Percentiles rank a stretch among this genome's conserved stretches.
These are phyloP conservation scores for Kwoniella sp. DNA, from an alignment of 768 basidiomycete species.

Conservation along the genomic window DNA sequence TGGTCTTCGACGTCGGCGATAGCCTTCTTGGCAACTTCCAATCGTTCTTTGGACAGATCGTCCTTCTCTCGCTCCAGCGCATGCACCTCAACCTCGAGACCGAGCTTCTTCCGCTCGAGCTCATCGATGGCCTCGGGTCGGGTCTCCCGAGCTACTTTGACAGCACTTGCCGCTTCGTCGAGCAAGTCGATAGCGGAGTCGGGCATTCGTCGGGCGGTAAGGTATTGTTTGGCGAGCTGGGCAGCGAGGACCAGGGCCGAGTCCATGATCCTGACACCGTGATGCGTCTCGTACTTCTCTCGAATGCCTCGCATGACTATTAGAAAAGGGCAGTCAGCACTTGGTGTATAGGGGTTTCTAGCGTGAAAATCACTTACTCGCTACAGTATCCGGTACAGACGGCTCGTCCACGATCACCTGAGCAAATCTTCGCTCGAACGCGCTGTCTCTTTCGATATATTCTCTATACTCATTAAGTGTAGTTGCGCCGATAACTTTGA, in stretches of 20 bases:
- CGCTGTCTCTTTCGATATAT: conserved; percentile 65
- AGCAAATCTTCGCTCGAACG: conserved; percentile 86
- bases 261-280: conserved; percentile 82
- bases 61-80: conserved; percentile 93
- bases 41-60: conserved; percentile 77
- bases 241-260: conserved; percentile 85
- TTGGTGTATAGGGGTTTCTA: background rate
- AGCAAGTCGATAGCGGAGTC: conserved; percentile 80
- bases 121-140: conserved; percentile 91
- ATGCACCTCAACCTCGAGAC: conserved; percentile 92
- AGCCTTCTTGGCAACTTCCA: conserved; percentile 71
- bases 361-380: conserved; percentile 56
- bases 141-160: conserved; percentile 87
- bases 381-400: conserved; percentile 81
- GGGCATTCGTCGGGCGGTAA: conserved; percentile 60
- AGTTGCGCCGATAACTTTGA: conserved; percentile 71
- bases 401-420: conserved; percentile 94
- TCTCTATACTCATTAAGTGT: conserved; percentile 89
- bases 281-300: conserved; percentile 82
- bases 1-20: conserved; percentile 83
- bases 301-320: conserved; percentile 85
- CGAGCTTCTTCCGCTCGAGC: conserved; percentile 81
- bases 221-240: conserved; percentile 86
- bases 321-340: conserved; percentile 3
- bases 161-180: conserved; percentile 84